A percentile compares a stretch with the other conserved stretches of the same genome.
These are phyloP conservation scores for Ochromonas danica DNA, from an alignment of 108 stramenopile species.

Conservation along the genomic window DNA sequence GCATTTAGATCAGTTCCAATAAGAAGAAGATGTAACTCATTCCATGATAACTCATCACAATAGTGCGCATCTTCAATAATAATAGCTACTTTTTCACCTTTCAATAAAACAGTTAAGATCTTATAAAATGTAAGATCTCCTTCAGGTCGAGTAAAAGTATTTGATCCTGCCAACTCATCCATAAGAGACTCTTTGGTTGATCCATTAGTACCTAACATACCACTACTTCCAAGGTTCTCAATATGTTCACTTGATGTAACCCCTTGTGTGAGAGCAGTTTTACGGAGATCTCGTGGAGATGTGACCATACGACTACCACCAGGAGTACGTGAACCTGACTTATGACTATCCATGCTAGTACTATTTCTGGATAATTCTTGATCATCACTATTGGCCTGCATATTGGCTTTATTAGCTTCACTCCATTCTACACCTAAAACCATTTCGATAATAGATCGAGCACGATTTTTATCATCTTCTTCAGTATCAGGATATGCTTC, in stretches of 20 bases:
- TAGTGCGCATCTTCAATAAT: slow-evolving; percentile 21
- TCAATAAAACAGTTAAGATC: background rate
- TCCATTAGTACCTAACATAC: background rate
- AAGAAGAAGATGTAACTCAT: slow-evolving; percentile 7
- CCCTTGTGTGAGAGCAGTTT: background rate
- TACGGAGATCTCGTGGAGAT: background rate
- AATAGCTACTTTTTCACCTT: background rate
- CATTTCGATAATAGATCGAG: background rate
- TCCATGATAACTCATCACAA: slow-evolving; percentile 29
- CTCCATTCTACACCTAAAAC: slow-evolving; percentile 20
- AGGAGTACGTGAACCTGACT: too few species aligned
- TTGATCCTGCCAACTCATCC: background rate
- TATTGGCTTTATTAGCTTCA: background rate
- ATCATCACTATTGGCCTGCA: background rate
- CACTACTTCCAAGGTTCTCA: background rate
- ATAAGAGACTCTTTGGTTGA: background rate
- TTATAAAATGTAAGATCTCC: slow-evolving; percentile 13
- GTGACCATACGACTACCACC: background rate
- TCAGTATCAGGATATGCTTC: background rate
- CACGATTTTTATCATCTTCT: background rate
- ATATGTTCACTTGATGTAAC: background rate
- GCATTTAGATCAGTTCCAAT: background rate
- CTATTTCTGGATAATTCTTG: too few species aligned
- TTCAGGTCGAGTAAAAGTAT: background rate
- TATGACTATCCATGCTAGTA: too few species aligned